Evolutionary conservation across 1,284 basidiomycete species (phyloP).

Genomic region (Athelia sp.): DNA sequence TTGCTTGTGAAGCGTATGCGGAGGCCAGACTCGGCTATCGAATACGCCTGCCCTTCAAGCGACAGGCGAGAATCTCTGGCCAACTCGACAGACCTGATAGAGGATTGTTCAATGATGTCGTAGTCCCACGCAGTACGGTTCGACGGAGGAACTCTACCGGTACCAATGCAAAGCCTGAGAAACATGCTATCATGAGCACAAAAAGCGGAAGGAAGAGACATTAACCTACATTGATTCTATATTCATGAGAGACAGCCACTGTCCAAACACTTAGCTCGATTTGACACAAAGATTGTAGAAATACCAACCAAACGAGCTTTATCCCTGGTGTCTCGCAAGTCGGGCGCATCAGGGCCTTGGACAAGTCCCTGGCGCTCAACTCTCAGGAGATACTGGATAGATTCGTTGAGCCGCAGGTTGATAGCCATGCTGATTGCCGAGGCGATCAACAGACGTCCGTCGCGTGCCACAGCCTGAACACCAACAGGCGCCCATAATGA

Average conservation of each 20-base stretch:
- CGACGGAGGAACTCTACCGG: constrained; percentile 31
- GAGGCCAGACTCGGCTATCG: constrained; percentile 23
- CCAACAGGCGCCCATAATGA: background rate
- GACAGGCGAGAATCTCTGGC: constrained; percentile 30
- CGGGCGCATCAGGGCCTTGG: constrained; percentile 15
- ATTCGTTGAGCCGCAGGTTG: constrained; percentile 33
- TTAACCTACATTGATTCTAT: constrained; percentile 33
- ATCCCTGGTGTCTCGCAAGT: constrained; percentile 24
- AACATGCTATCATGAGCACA: background rate
- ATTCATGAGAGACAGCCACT: constrained; percentile 36
- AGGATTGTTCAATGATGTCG: constrained; percentile 22
- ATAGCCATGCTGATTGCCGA: constrained; percentile 43
- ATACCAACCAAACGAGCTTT: constrained; percentile 33
- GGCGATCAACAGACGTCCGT: constrained; percentile 34
- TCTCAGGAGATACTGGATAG: constrained; percentile 26
- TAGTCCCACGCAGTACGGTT: constrained; percentile 23
- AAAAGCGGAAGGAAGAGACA: background rate
- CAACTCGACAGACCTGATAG: constrained; percentile 17
- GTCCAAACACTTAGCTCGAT: constrained; percentile 4
- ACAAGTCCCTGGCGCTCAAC: constrained; percentile 11
- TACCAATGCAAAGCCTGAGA: constrained; percentile 34
- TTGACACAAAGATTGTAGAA: constrained; percentile 5
- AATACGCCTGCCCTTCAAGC: constrained; percentile 27
- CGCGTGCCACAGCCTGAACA: constrained; percentile 18
- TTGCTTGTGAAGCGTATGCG: constrained; percentile 22